Base-by-base conservation (phyloP, 148 eudicot species). In the Dianthus caryophyllus region DNA sequence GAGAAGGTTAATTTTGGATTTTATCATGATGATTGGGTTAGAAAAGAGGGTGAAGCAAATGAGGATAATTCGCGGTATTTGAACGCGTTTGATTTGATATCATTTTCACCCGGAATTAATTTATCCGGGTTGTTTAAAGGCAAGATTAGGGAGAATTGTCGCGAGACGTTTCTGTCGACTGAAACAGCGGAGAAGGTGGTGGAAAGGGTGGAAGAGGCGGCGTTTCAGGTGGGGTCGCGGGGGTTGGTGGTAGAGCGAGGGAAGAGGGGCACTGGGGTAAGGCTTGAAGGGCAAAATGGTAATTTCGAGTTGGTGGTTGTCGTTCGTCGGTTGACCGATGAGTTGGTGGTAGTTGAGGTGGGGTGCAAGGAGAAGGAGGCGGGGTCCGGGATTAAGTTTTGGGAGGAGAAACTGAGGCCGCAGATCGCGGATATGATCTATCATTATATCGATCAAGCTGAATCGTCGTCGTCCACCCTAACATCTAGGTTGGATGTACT, bases 61-160 rank as follows among this genome's bases (percentile, higher is more conserved):
- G 46, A 17, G 24, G 52, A 0, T 27, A 43, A 27, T 65, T n/a
- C 41, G n/a, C 27, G 57, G 61, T 82, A 21, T 25, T 30, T 87
- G 11, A 87, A 87, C 48, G 91, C 91, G 0, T 91, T 91, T 16
- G 88, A 91, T 67, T 73, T 91, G 31, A 91, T 91, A 0, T 85
- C 90, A 43, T 80, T 70, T 53, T 89, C 97, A 2, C 62, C 84
- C 0, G 91, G 93, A 8, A 78, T 81, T 22, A 76, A 82, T 61
- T 44, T 87, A 12, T 79, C 97, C 13, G 86, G 90, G 17, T 67
- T 91, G 75, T 83, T 91, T 21, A 18, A 61, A 25, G 70, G 29
- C 1, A 4, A 20, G 48, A 72, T n/a, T 1, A 30, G 16, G 43
- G 62, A 65, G 15, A 62, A 46, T 1, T 27, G 41, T 0, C 41